Evolutionary conservation across 2,329 filamentous ascomycete species (phyloP), one percentile per base, ranked within the genome.

Genomic region (Paecilomyces sp.): DNA sequence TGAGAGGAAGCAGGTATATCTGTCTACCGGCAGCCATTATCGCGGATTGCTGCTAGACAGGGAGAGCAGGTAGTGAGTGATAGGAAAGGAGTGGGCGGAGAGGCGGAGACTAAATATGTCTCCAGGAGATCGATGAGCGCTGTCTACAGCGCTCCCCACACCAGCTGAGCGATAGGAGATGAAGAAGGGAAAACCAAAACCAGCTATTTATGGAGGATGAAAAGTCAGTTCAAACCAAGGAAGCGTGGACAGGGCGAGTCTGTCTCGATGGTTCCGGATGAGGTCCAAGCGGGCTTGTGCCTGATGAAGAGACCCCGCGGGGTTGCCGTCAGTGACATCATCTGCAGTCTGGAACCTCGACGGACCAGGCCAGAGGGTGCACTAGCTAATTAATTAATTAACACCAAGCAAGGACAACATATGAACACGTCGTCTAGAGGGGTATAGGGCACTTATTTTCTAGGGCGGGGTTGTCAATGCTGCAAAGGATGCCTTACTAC

Each of bases 1-100:
- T 94, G 76, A 99, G 85, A 65, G 90, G 90, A 64, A 99, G 84
- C 70, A 96, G 80, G 79, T 97, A 96, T 64, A 97, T 87, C 76
- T 91, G 71, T 34, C 61, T 64, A 57, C 64, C 56, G 54, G 62
- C 55, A 57, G 54, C 50, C 69, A 71, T 70, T 57, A 59, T 64
- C 55, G 60, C 22, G n/a, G 54, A 41, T 34, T 30, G n/a, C 18
- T 53, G 24, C 6, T 30, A 5, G 51, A 15, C 18, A 25, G 22
- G 2, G 3, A 30, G 22, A n/a, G 25, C 51, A 30, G 13, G n/a
- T 30, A 11, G 22, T 18, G 41, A 11, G 22, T 8, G 41, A 47
- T 47, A 47, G n/a, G 15, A 47, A 47, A 8, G 13, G 6, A n/a
- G 36, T 41, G 41, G 41, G n/a, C 15, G 41, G 41, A 47, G n/a